Percentiles rank a stretch among this genome's conserved stretches.
phyloP scores from a whole-genome alignment of 129 eudicot genomes.

The Helichrysum umbraculigerum region DNA sequence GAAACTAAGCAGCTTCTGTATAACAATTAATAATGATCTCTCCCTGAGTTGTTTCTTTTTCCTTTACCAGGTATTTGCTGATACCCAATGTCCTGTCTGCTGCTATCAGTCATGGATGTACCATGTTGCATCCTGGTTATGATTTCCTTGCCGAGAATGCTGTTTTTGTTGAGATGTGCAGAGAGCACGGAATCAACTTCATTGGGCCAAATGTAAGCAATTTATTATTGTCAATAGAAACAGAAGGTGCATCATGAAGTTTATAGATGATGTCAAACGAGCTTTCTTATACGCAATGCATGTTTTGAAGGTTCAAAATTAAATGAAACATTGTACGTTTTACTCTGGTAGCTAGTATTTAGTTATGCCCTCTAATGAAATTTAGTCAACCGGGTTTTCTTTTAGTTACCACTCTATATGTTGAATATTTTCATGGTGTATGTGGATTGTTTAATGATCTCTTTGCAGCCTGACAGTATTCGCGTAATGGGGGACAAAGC shows the following conservation, averaged over 20 bases:
- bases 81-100: slow-evolving; percentile 84
- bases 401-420: background rate
- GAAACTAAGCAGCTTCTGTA: background rate
- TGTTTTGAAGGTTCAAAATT: slow-evolving; percentile 11
- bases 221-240: background rate
- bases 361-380: background rate
- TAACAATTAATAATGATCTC: background rate
- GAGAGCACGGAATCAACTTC: slow-evolving; percentile 88
- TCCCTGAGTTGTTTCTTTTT: background rate
- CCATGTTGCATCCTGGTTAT: slow-evolving; percentile 99
- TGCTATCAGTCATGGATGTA: slow-evolving; percentile 89
- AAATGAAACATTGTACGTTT: background rate
- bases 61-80: slow-evolving; percentile 66
- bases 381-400: background rate
- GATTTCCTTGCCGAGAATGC: slow-evolving; percentile 96
- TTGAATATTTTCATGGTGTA: slow-evolving; percentile 13
- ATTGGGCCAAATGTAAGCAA: slow-evolving; percentile 87
- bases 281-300: background rate
- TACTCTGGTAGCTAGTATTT: background rate
- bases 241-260: slow-evolving; percentile 18
- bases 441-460: slow-evolving; percentile 14
- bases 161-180: slow-evolving; percentile 90
- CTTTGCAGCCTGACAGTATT: slow-evolving; percentile 89
- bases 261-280: slow-evolving; percentile 5
- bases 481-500: slow-evolving; percentile 98